phyloP scores from a whole-genome alignment of 2,329 filamentous ascomycete species.

The Arthrobotrys musiformis region DNA sequence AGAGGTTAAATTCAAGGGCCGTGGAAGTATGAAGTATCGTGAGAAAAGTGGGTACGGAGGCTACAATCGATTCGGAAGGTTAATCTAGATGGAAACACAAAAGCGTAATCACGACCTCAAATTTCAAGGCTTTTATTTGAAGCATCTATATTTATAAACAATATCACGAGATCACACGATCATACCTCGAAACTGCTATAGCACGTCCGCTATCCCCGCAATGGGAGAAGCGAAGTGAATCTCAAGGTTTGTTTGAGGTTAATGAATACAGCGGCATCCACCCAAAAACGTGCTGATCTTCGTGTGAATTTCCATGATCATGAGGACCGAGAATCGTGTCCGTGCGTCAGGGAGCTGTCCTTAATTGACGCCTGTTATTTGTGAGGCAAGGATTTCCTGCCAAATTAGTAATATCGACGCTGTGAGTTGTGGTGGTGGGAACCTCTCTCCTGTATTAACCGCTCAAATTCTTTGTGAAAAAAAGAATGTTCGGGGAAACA shows the following conservation, averaged over 20 bases:
- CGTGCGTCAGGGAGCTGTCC: constrained; percentile 3
- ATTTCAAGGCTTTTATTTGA: constrained; percentile 12
- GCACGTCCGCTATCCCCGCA: background rate
- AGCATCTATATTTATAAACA: constrained; percentile 17
- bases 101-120: background rate
- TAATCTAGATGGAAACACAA: constrained; percentile 39
- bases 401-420: constrained; percentile 16
- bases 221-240: background rate
- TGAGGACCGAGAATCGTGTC: constrained; percentile 16
- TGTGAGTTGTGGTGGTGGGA: constrained; percentile 6
- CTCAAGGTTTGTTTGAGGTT: background rate
- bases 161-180: constrained; percentile 11
- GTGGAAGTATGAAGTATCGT: constrained; percentile 59
- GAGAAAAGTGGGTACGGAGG: constrained; percentile 57
- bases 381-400: constrained; percentile 13
- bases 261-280: background rate
- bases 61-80: constrained; percentile 46
- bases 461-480: background rate
- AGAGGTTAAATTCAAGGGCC: constrained; percentile 58
- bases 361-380: constrained; percentile 24
- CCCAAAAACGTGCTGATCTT: constrained; percentile 13
- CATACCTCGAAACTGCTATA: constrained; percentile 7
- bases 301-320: constrained; percentile 18
- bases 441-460: background rate
- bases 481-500: constrained; percentile 31